A percentile compares a stretch with the other conserved stretches of the same genome.
Conservation (phyloP, 305 asterid species). For the Fraxinus velutina region DNA sequence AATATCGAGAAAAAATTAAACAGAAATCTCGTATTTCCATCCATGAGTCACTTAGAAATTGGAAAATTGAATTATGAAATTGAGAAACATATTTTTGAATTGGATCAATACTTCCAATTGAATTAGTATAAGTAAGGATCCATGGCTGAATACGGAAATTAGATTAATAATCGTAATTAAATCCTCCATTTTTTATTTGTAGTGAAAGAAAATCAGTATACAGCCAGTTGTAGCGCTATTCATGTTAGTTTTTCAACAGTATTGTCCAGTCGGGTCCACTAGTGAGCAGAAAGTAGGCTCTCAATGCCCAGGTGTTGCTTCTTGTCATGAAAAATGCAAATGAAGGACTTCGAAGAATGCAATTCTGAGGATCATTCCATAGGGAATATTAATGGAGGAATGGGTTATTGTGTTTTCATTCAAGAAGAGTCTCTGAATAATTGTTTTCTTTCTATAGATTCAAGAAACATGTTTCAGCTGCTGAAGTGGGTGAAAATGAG, state of each 20-base stretch:
- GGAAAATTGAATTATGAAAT: not conserved
- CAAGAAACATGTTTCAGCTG: slow-evolving; percentile 31
- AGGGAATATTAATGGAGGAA: not conserved
- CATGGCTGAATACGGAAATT: not conserved
- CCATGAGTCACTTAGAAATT: too few relatives aligned
- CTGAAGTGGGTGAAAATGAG: slow-evolving; percentile 42
- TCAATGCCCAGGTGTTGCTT: not conserved
- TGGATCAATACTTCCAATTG: not conserved
- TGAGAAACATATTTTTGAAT: not conserved
- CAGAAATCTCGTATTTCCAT: too few relatives aligned
- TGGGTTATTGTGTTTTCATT: not conserved
- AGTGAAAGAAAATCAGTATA: not conserved
- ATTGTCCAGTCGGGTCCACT: not conserved
- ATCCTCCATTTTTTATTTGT: too few relatives aligned
- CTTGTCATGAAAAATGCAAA: slow-evolving; percentile 20
- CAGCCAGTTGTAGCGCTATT: not conserved
- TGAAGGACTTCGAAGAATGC: slow-evolving; percentile 11
- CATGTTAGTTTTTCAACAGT: not conserved
- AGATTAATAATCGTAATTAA: too few relatives aligned
- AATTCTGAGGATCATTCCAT: not conserved
- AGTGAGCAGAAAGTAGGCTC: not conserved
- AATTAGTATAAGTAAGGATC: too few relatives aligned
- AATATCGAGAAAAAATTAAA: too few relatives aligned
- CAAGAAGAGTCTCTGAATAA: slow-evolving; percentile 47
- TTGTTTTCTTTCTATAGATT: slow-evolving; percentile 58